phyloP scores from a whole-genome alignment of 805 yeast genomes.

The Metschnikowia picachoensis region DNA sequence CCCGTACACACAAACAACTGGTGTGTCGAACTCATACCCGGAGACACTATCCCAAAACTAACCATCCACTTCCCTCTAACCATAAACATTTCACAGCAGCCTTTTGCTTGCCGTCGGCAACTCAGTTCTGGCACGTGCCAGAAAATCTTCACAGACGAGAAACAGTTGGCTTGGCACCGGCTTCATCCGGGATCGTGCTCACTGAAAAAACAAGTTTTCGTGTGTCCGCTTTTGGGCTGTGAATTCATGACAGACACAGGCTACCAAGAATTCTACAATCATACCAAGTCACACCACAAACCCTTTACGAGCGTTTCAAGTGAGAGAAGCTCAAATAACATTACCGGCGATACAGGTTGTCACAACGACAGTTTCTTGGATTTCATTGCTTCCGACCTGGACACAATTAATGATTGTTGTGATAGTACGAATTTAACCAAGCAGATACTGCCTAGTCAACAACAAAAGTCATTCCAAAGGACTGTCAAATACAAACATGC shows the following conservation, averaged over 20 bases:
- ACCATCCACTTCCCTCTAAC: conserved; percentile 16
- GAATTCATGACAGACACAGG: conserved; percentile 33
- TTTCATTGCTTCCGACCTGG: conserved; percentile 9
- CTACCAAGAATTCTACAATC: conserved; percentile 10
- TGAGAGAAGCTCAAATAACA: background rate
- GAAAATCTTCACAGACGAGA: conserved; percentile 11
- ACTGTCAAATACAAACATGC: background rate
- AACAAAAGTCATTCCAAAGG: background rate
- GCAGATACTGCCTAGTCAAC: background rate
- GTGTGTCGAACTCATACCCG: conserved; percentile 4
- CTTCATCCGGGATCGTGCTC: conserved; percentile 24
- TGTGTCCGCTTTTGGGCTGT: conserved; percentile 40
- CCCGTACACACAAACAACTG: conserved; percentile 7
- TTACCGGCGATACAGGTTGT: background rate
- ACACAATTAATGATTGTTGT: too few species aligned
- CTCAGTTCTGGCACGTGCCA: conserved; percentile 7
- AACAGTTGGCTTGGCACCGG: conserved; percentile 23
- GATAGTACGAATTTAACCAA: too few species aligned
- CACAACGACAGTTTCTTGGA: background rate
- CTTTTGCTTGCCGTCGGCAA: conserved; percentile 2
- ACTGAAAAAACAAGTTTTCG: conserved; percentile 26
- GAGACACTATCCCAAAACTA: conserved; percentile 13
- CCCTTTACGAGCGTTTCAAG: background rate
- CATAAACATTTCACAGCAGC: conserved; percentile 6
- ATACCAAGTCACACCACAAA: conserved; percentile 6